Base-by-base conservation (phyloP, 23 red algal species). In the Gracilaria caudata region DNA sequence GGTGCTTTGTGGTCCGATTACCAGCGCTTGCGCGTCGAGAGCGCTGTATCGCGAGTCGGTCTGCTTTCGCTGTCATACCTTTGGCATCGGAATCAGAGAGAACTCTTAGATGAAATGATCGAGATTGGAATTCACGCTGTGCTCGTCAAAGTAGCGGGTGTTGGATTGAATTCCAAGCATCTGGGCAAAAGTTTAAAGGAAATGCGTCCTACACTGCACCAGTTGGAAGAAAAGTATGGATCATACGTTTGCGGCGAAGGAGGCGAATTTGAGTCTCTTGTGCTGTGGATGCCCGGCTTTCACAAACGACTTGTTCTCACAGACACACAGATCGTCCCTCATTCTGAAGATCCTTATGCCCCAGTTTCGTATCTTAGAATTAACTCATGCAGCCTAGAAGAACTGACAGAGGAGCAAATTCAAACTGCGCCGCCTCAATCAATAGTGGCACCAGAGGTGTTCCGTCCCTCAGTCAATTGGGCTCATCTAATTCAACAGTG, bases 1-100 rank as follows among this genome's bases (percentile, higher is more conserved):
- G 97, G 97, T 16, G 97, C 97, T 21, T 78, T 99, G 20, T 90
- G 93, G 82, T 99, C 97, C 30, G 90, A 99, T 55, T 99, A 99
- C 68, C 97, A 99, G 73, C 93, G 97, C 7, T 73, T 94, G 32
- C 84, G 97, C 14, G 89, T 99, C 11, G 97, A 99, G 82, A 81
- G 73, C 81, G 93, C 92, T 26, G 88, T 78, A 6, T 73, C 37
- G 3, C 84, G 93, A 17, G 64, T 72, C 21, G 57, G 65, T 17
- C 47, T 99, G 80, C 64, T 88, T 23, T 90, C 82, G 12, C 28
- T 95, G 10, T 88, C 97, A 0, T 88, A 84, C 73, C 73, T 99
- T 19, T 99, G 97, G 97, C 91, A 78, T 35, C 77, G 93, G 36
- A 56, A 88, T 41, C 90, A 95, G 82, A 60, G 32, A 12, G 83